Conservation (phyloP, 345 rosid species). For the Noccaea caerulescens region DNA sequence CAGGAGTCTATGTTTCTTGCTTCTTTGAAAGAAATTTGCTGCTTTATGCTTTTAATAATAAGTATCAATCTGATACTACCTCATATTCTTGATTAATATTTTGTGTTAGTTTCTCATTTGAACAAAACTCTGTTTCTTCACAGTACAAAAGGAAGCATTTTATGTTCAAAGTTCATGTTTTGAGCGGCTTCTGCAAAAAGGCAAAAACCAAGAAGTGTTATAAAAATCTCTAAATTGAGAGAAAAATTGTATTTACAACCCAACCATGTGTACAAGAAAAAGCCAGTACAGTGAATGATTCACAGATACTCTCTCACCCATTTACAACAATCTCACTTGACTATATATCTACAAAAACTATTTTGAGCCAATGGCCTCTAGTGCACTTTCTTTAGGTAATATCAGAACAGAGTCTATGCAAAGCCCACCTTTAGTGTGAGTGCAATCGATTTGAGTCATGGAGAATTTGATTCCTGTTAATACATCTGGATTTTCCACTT, state of each 20-base stretch:
- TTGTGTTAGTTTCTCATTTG: constrained; percentile 9
- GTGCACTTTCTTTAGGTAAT: constrained; percentile 53
- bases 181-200: constrained; percentile 6
- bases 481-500: constrained; percentile 45
- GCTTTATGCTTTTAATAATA: constrained; percentile 18
- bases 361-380: constrained; percentile 39
- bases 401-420: constrained; percentile 72
- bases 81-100: background rate
- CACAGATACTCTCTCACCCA: constrained; percentile 26
- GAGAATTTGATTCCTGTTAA: constrained; percentile 63
- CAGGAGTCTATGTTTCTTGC: constrained; percentile 32
- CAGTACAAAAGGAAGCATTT: background rate
- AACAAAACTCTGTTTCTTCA: constrained; percentile 1
- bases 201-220: background rate
- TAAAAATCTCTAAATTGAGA: background rate
- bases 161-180: background rate
- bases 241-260: constrained; percentile 26
- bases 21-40: constrained; percentile 16
- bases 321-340: constrained; percentile 37
- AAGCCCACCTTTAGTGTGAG: constrained; percentile 95
- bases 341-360: constrained; percentile 38
- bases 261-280: constrained; percentile 35
- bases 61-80: background rate
- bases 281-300: constrained; percentile 6
- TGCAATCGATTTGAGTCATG: constrained; percentile 86